Conservation (phyloP, 148 eudicot genomes). For the Vaccinium myrtillus region DNA sequence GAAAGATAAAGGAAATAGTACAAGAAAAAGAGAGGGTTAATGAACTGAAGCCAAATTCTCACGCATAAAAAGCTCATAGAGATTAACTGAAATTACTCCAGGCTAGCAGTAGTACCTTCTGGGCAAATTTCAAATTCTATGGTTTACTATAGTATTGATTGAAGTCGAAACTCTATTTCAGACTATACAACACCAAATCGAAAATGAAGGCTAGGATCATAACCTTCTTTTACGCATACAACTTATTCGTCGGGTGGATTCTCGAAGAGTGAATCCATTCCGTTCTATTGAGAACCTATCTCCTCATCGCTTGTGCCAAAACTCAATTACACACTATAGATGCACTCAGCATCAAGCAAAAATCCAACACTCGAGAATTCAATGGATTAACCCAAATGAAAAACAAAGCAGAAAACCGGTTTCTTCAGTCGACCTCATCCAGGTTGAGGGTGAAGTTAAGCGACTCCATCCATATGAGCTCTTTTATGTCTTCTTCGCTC, state of each 20-base stretch:
- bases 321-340: conserved; percentile 5
- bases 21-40: background rate
- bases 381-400: background rate
- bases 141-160: background rate
- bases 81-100: background rate
- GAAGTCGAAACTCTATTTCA: background rate
- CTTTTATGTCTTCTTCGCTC: conserved; percentile 84
- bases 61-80: background rate
- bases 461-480: conserved; percentile 82
- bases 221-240: conserved; percentile 5
- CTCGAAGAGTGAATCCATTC: conserved; percentile 9
- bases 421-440: conserved; percentile 28
- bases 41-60: background rate
- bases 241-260: conserved; percentile 5
- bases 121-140: background rate
- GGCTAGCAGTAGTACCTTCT: background rate
- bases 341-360: conserved; percentile 3
- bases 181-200: conserved; percentile 13
- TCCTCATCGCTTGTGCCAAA: background rate
- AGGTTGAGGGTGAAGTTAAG: conserved; percentile 79
- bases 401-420: background rate
- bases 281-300: background rate
- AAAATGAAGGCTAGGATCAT: conserved; percentile 2
- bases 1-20: background rate
- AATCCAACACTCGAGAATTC: conserved; percentile 12